These are phyloP conservation scores for Phylloporus arenicola DNA, from an alignment of 768 basidiomycete genomes.

Conservation along the genomic window DNA sequence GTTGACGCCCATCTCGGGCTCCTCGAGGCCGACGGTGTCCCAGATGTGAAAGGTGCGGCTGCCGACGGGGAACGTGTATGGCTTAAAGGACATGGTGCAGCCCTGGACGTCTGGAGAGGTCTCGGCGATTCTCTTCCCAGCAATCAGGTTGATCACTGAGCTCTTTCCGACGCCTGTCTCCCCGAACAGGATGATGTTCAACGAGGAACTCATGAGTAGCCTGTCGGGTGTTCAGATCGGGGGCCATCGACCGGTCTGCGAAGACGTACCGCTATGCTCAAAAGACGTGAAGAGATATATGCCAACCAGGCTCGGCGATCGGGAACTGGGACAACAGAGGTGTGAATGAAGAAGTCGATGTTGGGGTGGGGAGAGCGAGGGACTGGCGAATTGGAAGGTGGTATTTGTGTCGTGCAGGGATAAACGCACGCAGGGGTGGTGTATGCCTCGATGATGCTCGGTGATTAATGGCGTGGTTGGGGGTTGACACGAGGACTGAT, in stretches of 20 bases:
- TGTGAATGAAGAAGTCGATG: background rate
- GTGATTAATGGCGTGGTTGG: constrained; percentile 5
- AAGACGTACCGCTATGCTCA: background rate
- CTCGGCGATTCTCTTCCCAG: constrained; percentile 20
- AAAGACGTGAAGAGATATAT: background rate
- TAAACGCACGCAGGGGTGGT: background rate
- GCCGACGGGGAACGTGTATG: constrained; percentile 23
- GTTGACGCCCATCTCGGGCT: constrained; percentile 22
- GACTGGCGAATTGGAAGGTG: background rate
- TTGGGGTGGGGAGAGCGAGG: background rate
- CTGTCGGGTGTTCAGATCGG: background rate
- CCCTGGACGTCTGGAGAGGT: constrained; percentile 29
- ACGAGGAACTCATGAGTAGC: constrained; percentile 13
- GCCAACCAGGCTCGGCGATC: background rate
- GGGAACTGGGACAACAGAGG: background rate
- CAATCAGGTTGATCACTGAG: constrained; percentile 31
- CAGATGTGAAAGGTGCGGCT: constrained; percentile 20
- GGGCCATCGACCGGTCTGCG: background rate
- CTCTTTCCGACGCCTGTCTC: constrained; percentile 38
- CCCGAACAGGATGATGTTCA: constrained; percentile 42
- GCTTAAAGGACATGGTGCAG: constrained; percentile 33
- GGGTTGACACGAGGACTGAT: constrained; percentile 7
- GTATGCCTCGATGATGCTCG: constrained; percentile 4
- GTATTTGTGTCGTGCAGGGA: constrained; percentile 6
- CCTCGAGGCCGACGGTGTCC: constrained; percentile 35